These are phyloP conservation scores for Talaromyces sp. DNA, from an alignment of 2,329 filamentous ascomycete genomes.

Conservation along the genomic window DNA sequence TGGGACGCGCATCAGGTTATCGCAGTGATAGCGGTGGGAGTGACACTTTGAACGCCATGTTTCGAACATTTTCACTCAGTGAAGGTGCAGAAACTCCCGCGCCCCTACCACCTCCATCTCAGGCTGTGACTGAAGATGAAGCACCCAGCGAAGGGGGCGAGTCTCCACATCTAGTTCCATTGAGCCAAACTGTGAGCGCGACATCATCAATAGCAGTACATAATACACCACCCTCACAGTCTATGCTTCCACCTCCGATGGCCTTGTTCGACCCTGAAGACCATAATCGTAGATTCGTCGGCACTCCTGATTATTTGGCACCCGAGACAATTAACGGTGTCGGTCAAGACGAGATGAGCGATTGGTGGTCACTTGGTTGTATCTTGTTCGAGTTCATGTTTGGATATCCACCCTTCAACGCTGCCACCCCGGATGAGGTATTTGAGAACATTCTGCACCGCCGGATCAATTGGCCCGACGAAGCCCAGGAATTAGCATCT, in stretches of 20 bases:
- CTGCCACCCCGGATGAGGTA: constrained; percentile 81
- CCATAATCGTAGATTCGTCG: constrained; percentile 86
- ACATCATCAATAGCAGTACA: constrained; percentile 27
- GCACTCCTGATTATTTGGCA: constrained; percentile 93
- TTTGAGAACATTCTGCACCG: constrained; percentile 94
- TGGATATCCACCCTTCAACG: constrained; percentile 91
- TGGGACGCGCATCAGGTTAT: constrained; percentile 68
- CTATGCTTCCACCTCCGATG: constrained; percentile 88
- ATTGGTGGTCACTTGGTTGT: constrained; percentile 99
- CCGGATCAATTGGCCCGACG: constrained; percentile 87
- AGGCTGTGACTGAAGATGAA: constrained; percentile 58
- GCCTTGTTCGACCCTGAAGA: constrained; percentile 94
- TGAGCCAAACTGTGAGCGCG: constrained; percentile 59
- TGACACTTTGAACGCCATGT: constrained; percentile 77
- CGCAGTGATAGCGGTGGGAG: constrained; percentile 91
- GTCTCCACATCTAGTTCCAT: constrained; percentile 70
- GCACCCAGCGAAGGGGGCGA: constrained; percentile 65
- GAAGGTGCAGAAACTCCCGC: constrained; percentile 51
- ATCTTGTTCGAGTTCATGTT: constrained; percentile 96
- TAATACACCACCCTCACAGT: constrained; percentile 52
- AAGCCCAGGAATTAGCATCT: constrained; percentile 73
- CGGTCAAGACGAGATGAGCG: constrained; percentile 94
- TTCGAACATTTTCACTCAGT: constrained; percentile 71
- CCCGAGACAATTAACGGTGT: constrained; percentile 95
- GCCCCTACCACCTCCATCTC: constrained; percentile 27